Conservation (phyloP, 2,329 filamentous ascomycete species). For the Polytolypa hystricis region DNA sequence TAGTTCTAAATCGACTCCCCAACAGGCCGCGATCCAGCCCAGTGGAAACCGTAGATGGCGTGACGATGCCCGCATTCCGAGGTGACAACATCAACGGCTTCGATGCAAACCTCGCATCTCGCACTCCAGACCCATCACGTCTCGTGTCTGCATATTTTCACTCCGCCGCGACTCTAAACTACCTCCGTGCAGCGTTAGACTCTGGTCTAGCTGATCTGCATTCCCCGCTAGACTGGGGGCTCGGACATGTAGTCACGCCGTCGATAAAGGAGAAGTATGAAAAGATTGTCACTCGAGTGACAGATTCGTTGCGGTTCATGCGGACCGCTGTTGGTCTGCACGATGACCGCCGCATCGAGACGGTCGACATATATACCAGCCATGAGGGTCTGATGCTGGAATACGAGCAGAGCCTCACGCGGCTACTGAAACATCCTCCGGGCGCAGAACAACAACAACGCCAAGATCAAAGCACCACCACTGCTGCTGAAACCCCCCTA, state of each 20-base stretch:
- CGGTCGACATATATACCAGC: slow-evolving; percentile 88
- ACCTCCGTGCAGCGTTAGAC: slow-evolving; percentile 69
- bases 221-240: slow-evolving; percentile 84
- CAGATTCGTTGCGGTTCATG: slow-evolving; percentile 88
- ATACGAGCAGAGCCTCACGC: slow-evolving; percentile 82
- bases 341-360: slow-evolving; percentile 71
- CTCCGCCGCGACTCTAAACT: slow-evolving; percentile 89
- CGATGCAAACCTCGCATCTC: slow-evolving; percentile 50
- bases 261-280: slow-evolving; percentile 77
- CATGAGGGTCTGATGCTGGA: slow-evolving; percentile 91
- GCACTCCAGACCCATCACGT: slow-evolving; percentile 69
- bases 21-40: slow-evolving; percentile 72
- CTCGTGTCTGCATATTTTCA: slow-evolving; percentile 91
- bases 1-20: background rate
- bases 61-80: slow-evolving; percentile 77
- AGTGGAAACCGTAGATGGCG: slow-evolving; percentile 68
- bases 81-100: slow-evolving; percentile 95
- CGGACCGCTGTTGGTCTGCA: slow-evolving; percentile 74
- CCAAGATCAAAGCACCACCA: slow-evolving; percentile 15
- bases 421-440: slow-evolving; percentile 45
- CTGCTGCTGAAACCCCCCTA: slow-evolving; percentile 20
- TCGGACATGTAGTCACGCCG: slow-evolving; percentile 81
- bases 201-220: slow-evolving; percentile 91
- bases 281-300: slow-evolving; percentile 72
- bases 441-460: slow-evolving; percentile 15